Conservation (phyloP, 2,329 filamentous ascomycete species). For the Fusarium bulbicola region DNA sequence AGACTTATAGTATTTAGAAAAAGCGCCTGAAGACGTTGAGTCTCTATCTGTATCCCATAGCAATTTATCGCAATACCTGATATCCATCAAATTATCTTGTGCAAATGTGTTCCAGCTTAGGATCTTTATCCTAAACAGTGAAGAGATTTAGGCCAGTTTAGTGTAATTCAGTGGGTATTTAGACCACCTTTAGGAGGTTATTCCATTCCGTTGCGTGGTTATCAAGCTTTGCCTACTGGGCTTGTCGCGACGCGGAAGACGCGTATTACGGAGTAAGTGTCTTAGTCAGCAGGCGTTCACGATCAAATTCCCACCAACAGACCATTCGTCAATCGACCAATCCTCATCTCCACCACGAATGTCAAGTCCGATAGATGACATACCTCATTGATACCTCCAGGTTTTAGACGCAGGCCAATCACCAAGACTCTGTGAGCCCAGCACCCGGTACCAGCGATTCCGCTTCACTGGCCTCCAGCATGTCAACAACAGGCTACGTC, state of each 20-base stretch:
- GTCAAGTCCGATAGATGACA: not conserved
- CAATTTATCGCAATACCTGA: not conserved
- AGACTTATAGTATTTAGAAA: not conserved
- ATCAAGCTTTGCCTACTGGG: rapidly evolving
- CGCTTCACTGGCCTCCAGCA: not conserved
- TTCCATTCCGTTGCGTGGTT: not conserved
- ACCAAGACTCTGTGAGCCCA: no score
- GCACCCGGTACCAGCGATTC: not conserved
- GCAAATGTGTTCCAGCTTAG: not conserved
- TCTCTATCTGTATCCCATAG: not conserved
- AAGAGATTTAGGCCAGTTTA: not conserved
- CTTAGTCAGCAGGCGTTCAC: not conserved
- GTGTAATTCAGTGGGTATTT: not conserved
- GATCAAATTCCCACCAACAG: not conserved
- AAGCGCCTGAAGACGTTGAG: not conserved
- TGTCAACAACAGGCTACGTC: not conserved
- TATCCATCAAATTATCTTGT: not conserved
- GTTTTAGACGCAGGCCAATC: not conserved
- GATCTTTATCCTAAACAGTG: not conserved
- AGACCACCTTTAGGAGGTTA: no score
- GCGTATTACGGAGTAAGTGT: not conserved
- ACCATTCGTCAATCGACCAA: not conserved
- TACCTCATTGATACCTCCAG: rapidly evolving
- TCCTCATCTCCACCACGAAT: not conserved
- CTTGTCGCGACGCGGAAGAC: not conserved